A percentile compares a stretch with the other conserved stretches of the same genome.
These are phyloP conservation scores for Termitomyces sp. DNA, from an alignment of 768 basidiomycete species.

Conservation along the genomic window DNA sequence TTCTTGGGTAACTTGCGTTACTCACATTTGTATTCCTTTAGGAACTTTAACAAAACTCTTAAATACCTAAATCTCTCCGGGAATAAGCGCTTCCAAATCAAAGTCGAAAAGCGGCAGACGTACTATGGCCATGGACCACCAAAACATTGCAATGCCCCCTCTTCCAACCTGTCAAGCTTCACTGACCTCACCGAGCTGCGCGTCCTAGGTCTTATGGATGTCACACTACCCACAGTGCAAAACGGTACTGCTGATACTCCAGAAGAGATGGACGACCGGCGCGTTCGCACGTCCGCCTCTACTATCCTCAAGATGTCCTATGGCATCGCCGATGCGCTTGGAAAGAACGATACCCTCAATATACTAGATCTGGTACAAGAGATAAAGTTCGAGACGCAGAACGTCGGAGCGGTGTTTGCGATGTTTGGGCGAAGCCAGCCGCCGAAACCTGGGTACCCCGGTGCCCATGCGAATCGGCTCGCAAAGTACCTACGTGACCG, in stretches of 20 bases:
- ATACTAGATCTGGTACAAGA: conserved; percentile 93
- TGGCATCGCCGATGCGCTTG: conserved; percentile 92
- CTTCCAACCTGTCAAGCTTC: conserved; percentile 64
- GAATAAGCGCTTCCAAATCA: conserved; percentile 95
- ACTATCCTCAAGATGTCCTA: conserved; percentile 91
- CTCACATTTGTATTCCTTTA: conserved; percentile 21
- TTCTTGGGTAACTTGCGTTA: background rate
- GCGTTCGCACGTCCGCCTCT: conserved; percentile 86
- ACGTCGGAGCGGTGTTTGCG: conserved; percentile 86
- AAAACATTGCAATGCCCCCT: conserved; percentile 14
- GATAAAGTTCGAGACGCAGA: conserved; percentile 53
- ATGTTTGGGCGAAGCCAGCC: conserved; percentile 84
- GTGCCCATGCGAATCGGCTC: conserved; percentile 56
- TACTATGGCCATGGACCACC: conserved; percentile 12
- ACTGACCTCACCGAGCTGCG: conserved; percentile 78
- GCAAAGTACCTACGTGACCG: conserved; percentile 83
- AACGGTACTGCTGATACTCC: conserved; percentile 52
- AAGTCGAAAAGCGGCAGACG: conserved; percentile 31
- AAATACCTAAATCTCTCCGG: conserved; percentile 95
- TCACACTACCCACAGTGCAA: conserved; percentile 66
- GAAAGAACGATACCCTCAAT: conserved; percentile 68
- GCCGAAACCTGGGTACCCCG: conserved; percentile 31
- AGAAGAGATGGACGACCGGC: conserved; percentile 81
- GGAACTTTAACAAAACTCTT: conserved; percentile 95
- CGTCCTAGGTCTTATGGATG: conserved; percentile 96